phyloP scores from a whole-genome alignment of 2,329 filamentous ascomycete species.

The Diplodia intermedia region DNA sequence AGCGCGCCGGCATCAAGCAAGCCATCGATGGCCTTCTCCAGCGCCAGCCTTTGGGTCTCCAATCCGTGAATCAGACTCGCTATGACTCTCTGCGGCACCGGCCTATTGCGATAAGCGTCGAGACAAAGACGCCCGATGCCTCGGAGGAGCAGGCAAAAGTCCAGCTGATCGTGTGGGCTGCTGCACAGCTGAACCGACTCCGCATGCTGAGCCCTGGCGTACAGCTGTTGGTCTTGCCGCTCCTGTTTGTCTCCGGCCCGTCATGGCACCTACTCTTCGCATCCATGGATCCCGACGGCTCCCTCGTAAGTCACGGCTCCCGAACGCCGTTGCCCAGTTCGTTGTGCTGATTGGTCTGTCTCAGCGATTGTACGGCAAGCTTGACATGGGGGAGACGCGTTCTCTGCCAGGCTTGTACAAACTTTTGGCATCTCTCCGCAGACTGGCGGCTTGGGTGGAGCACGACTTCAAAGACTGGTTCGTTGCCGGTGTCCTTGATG shows the following conservation, averaged over 20 bases:
- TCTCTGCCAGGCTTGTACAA: background rate
- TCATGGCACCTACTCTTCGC: constrained; percentile 6
- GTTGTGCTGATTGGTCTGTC: background rate
- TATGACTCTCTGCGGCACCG: constrained; percentile 35
- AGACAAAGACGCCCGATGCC: too few species aligned
- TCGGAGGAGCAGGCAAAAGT: constrained; percentile 10
- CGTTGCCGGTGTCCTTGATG: background rate
- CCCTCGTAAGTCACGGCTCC: constrained; percentile 3
- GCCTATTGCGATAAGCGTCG: constrained; percentile 34
- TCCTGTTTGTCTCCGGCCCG: background rate
- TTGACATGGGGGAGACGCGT: background rate
- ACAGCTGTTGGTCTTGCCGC: background rate
- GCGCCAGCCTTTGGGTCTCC: constrained; percentile 16
- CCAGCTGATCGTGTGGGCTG: constrained; percentile 35
- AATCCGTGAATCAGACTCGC: constrained; percentile 32
- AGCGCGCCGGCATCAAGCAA: constrained; percentile 35
- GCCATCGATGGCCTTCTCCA: constrained; percentile 30
- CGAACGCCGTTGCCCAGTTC: background rate
- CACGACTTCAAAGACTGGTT: constrained; percentile 5
- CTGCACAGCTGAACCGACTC: constrained; percentile 35
- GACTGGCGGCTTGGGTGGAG: constrained; percentile 10
- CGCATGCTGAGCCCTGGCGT: constrained; percentile 33
- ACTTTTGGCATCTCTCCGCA: constrained; percentile 7
- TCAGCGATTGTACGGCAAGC: constrained; percentile 18
- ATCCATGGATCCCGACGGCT: constrained; percentile 7